phyloP scores from a whole-genome alignment of 2,329 filamentous ascomycete genomes.

The Claviceps sp. region DNA sequence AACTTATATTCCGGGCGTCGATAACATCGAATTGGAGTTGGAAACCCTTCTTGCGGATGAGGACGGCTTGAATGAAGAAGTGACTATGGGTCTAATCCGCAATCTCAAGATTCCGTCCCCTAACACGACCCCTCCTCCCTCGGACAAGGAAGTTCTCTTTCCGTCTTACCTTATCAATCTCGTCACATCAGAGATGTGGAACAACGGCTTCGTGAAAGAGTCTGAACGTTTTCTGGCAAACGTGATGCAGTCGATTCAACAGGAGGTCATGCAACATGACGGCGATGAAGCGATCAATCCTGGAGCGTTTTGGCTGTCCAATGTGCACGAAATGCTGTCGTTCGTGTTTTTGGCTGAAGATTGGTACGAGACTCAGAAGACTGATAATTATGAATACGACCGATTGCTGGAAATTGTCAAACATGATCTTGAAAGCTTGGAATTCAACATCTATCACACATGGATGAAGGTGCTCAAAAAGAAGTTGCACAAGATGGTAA shows the following conservation, averaged over 20 bases:
- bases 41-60: conserved; percentile 90
- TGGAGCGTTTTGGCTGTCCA: conserved; percentile 96
- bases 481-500: conserved; percentile 99
- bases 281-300: conserved; percentile 95
- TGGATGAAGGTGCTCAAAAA: conserved; percentile 99
- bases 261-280: conserved; percentile 98
- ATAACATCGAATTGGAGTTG: conserved; percentile 90
- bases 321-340: conserved; percentile 98
- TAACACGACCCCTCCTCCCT: conserved; percentile 74
- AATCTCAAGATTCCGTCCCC: conserved; percentile 94
- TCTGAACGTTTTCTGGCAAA: conserved; percentile 97
- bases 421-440: conserved; percentile 92
- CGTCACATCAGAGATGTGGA: conserved; percentile 99
- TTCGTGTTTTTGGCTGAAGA: conserved; percentile 98
- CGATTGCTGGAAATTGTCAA: conserved; percentile 96
- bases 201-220: conserved; percentile 98
- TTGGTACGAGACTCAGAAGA: conserved; percentile 99
- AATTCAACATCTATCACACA: conserved; percentile 99
- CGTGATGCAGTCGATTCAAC: conserved; percentile 98
- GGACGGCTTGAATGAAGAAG: conserved; percentile 90
- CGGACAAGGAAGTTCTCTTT: conserved; percentile 97
- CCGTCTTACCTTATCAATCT: conserved; percentile 97
- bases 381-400: conserved; percentile 98
- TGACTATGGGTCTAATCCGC: conserved; percentile 87
- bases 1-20: conserved; percentile 66